A percentile compares a stretch with the other conserved stretches of the same genome.
phyloP scores from a whole-genome alignment of 2,329 filamentous ascomycete genomes.

The Endoconidiophora laricicola region DNA sequence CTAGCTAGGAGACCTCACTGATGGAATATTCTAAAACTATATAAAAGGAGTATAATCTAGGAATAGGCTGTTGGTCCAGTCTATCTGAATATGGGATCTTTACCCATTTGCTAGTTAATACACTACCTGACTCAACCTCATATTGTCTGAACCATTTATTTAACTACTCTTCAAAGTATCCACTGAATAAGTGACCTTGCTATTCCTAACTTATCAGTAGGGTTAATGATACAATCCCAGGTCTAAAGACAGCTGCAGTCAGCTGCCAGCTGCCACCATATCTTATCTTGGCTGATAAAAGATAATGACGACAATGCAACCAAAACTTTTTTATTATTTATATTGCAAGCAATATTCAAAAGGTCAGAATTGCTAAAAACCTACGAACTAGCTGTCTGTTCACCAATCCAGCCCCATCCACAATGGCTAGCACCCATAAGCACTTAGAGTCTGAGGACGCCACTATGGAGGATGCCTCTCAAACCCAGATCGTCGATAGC shows the following conservation, averaged over 20 bases:
- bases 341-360: not conserved
- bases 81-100: too few relatives aligned
- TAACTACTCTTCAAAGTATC: too few relatives aligned
- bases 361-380: not conserved
- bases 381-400: not conserved
- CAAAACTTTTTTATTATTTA: not conserved
- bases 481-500: constrained; percentile 19
- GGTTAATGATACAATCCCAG: not conserved
- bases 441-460: constrained; percentile 17
- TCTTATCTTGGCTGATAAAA: not conserved
- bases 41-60: too few relatives aligned
- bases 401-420: not conserved
- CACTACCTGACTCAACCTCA: too few relatives aligned
- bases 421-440: constrained; percentile 7
- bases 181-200: too few relatives aligned
- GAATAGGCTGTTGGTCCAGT: too few relatives aligned
- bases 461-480: constrained; percentile 29
- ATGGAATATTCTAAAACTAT: too few relatives aligned
- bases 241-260: not conserved
- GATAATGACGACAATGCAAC: not conserved
- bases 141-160: too few relatives aligned
- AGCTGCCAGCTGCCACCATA: not conserved
- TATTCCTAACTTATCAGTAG: not conserved
- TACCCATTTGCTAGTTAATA: too few relatives aligned
- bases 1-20: too few relatives aligned